Evolutionary conservation across 768 basidiomycete species (phyloP).

Genomic region (Phanerochaete carnosa): DNA sequence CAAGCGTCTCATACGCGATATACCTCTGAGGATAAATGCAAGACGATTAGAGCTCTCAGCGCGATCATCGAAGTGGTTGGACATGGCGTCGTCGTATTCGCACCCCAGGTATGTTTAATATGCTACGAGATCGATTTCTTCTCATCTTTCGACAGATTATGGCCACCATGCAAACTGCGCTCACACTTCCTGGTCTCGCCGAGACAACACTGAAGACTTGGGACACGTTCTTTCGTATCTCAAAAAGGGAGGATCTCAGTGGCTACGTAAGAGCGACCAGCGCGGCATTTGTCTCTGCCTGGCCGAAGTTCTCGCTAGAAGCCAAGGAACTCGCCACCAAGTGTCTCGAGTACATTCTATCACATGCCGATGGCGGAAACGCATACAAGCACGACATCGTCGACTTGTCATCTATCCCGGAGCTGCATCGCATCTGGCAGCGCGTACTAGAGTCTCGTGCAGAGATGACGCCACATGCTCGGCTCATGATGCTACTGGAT

Average conservation of each 20-base stretch:
- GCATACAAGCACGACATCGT: slow-evolving; percentile 73
- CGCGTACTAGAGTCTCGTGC: slow-evolving; percentile 45
- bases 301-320: slow-evolving; percentile 56
- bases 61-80: slow-evolving; percentile 70
- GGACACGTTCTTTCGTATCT: slow-evolving; percentile 68
- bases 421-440: slow-evolving; percentile 44
- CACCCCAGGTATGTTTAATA: slow-evolving; percentile 68
- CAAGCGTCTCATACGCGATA: slow-evolving; percentile 84
- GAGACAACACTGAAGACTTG: slow-evolving; percentile 79
- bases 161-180: slow-evolving; percentile 90
- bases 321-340: slow-evolving; percentile 52
- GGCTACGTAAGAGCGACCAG: slow-evolving; percentile 85
- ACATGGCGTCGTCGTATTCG: slow-evolving; percentile 65
- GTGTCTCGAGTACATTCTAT: slow-evolving; percentile 68
- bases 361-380: slow-evolving; percentile 52
- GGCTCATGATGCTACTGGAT: slow-evolving; percentile 65
- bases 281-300: slow-evolving; percentile 77
- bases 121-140: neutral
- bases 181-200: slow-evolving; percentile 71
- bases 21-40: slow-evolving; percentile 60
- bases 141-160: slow-evolving; percentile 61
- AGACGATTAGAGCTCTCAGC: slow-evolving; percentile 78
- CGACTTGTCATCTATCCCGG: slow-evolving; percentile 69
- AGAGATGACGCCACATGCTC: slow-evolving; percentile 48
- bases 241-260: slow-evolving; percentile 68